phyloP scores from a whole-genome alignment of 2,329 filamentous ascomycete genomes.

The Fonsecaea nubica region DNA sequence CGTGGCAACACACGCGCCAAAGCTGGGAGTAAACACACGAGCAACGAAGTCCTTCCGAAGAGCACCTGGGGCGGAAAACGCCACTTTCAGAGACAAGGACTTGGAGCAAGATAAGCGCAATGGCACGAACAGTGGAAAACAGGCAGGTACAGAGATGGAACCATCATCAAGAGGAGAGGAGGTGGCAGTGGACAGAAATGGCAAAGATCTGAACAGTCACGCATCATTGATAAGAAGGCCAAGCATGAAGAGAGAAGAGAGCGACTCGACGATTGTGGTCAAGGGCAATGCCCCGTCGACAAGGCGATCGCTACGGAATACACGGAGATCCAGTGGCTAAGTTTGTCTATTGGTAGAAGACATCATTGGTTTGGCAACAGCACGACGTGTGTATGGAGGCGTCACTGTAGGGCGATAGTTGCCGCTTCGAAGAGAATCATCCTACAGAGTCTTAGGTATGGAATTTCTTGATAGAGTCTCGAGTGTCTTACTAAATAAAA shows the following conservation, averaged over 20 bases:
- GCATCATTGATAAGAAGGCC: slow-evolving; percentile 7
- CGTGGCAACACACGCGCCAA: background rate
- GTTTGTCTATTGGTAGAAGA: background rate
- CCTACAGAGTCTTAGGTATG: background rate
- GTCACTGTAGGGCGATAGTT: background rate
- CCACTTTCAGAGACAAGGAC: background rate
- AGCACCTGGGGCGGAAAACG: background rate
- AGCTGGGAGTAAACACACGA: background rate
- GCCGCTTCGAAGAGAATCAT: background rate
- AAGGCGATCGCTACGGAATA: slow-evolving; percentile 29
- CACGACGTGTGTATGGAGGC: background rate
- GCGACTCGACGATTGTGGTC: slow-evolving; percentile 28
- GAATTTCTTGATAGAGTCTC: background rate
- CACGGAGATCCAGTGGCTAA: slow-evolving; percentile 26
- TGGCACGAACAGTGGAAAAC: slow-evolving; percentile 5
- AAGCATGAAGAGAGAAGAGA: slow-evolving; percentile 23
- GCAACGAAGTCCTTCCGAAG: background rate
- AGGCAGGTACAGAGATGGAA: slow-evolving; percentile 5
- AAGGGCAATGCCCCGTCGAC: slow-evolving; percentile 19
- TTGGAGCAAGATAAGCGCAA: slow-evolving; percentile 1
- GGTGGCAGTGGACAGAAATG: background rate
- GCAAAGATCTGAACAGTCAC: background rate
- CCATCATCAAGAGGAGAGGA: slow-evolving; percentile 12
- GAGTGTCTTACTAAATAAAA: background rate
- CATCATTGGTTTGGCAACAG: background rate